Conservation (phyloP, 441 rosid species). For the Manihot esculenta region DNA sequence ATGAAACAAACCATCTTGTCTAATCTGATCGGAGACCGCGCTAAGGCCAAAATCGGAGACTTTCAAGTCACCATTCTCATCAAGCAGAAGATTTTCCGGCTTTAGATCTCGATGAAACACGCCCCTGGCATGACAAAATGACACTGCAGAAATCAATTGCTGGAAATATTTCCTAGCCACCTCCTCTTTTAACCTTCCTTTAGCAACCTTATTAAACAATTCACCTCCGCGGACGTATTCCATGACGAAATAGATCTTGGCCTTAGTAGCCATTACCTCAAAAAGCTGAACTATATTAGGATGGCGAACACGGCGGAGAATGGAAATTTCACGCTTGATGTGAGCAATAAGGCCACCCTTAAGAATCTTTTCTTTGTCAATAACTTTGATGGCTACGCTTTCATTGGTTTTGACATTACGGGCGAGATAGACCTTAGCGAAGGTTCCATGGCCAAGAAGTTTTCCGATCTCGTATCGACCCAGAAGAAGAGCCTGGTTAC, state of each 20-base stretch:
- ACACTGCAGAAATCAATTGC: conserved; percentile 72
- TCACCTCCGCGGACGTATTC: conserved; percentile 89
- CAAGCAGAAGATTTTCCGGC: conserved; percentile 77
- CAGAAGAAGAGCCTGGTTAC: conserved; percentile 48
- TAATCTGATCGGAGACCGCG: conserved; percentile 79
- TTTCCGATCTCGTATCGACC: conserved; percentile 83
- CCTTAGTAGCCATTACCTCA: conserved; percentile 88
- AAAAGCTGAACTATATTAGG: conserved; percentile 79
- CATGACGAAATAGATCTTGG: conserved; percentile 94
- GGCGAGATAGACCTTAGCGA: conserved; percentile 82
- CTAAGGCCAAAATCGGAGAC: conserved; percentile 87
- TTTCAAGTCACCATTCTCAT: conserved; percentile 67
- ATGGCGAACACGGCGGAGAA: conserved; percentile 86
- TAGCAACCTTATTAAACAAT: conserved; percentile 69
- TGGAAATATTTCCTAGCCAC: conserved; percentile 73
- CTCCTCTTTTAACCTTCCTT: conserved; percentile 65
- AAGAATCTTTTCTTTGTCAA: conserved; percentile 79
- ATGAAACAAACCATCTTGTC: conserved; percentile 81
- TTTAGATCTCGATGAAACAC: conserved; percentile 88
- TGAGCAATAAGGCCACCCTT: conserved; percentile 71
- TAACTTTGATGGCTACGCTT: conserved; percentile 76
- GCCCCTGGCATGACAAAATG: conserved; percentile 76
- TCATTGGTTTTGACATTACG: conserved; percentile 58
- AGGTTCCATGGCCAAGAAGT: conserved; percentile 81
- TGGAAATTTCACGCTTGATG: conserved; percentile 83